A percentile compares a stretch with the other conserved stretches of the same genome.
Conservation (phyloP, 306 rosid species). For the Castanopsis chinensis region DNA sequence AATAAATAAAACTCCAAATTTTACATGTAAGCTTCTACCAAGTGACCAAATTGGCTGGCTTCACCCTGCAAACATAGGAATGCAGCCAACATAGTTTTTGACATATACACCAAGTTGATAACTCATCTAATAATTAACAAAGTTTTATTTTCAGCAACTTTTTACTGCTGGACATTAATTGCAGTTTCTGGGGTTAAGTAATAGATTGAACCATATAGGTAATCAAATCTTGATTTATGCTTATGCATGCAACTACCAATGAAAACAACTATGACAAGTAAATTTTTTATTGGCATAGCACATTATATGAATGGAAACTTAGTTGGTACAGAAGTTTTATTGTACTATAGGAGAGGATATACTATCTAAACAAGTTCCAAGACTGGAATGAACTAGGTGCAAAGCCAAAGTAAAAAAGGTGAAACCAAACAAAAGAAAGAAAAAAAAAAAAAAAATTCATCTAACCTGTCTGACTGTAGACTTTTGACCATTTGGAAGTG, state of each 20-base stretch:
- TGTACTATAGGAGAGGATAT: background rate
- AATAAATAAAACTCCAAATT: no score
- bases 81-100: background rate
- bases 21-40: background rate
- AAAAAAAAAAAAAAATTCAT: constrained; percentile 16
- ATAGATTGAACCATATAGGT: background rate
- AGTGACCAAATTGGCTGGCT: background rate
- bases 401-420: background rate
- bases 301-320: background rate
- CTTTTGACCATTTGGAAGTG: constrained; percentile 78
- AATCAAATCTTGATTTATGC: background rate
- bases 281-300: no score
- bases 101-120: no score
- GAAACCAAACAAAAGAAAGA: constrained; percentile 1
- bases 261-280: background rate
- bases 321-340: background rate
- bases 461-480: constrained; percentile 92
- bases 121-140: background rate
- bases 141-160: background rate
- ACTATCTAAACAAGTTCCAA: background rate
- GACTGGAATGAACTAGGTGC: background rate
- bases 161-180: background rate
- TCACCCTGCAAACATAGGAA: background rate
- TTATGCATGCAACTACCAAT: background rate
- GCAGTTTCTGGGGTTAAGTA: background rate